Percentiles rank a stretch among this genome's conserved stretches.
Evolutionary conservation across 1,284 basidiomycete genomes (phyloP).

Genomic region (Cystobasidium pallidum): DNA sequence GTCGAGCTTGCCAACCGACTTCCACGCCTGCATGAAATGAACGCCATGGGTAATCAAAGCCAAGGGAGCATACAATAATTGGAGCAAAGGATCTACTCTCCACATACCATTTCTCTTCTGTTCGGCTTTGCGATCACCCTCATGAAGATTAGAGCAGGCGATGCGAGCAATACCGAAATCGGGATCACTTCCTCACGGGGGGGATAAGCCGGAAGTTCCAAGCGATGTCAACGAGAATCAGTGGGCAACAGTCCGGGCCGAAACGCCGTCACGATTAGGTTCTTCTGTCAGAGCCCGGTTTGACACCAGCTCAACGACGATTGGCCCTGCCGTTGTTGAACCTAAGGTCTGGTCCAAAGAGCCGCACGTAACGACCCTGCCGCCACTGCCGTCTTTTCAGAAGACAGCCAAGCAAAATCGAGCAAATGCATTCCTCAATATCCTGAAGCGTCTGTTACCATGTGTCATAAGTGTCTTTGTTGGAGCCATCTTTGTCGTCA

Average conservation of each 20-base stretch:
- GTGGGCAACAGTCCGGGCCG: neutral
- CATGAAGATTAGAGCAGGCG: neutral
- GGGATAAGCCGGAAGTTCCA: neutral
- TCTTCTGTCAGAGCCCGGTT: neutral
- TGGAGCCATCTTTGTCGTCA: conserved; percentile 27
- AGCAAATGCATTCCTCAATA: neutral
- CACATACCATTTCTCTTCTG: too few species aligned
- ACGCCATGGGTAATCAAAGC: neutral
- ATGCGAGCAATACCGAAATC: neutral
- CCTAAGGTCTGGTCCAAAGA: neutral
- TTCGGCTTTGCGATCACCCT: neutral
- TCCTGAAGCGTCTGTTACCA: conserved; percentile 8
- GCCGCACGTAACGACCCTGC: neutral
- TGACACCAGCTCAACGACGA: neutral
- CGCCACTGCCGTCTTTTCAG: neutral
- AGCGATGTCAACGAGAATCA: neutral
- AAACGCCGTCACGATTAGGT: neutral
- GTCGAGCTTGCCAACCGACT: too few species aligned
- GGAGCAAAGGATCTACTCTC: neutral
- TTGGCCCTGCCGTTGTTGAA: neutral
- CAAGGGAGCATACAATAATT: neutral
- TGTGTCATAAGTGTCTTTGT: conserved; percentile 31
- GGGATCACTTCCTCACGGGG: neutral
- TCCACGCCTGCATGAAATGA: too few species aligned
- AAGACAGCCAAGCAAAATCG: neutral